Base-by-base conservation (phyloP, 1,284 basidiomycete genomes). In the Ganoderma sinense region DNA sequence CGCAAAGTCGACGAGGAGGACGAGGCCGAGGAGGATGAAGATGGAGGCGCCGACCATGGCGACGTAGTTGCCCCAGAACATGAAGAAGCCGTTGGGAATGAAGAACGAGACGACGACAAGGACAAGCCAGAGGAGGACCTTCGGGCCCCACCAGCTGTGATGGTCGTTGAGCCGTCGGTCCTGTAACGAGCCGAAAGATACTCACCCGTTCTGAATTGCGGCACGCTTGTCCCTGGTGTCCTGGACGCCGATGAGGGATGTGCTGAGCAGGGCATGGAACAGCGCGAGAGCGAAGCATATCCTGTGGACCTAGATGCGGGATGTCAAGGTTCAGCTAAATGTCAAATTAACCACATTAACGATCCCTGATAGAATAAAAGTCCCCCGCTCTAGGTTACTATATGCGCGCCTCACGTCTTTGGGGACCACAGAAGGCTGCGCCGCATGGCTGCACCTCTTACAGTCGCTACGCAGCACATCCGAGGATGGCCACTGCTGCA, bases 1-100 rank as follows among this genome's bases (percentile, higher is more conserved):
- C 0, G 97, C 98, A 80, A 99, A 99, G 85, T 99, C 97, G 81
- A 99, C 95, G 68, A 99, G 91, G 55, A 99, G 91, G 68, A 99
- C 96, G 48, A 99, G 92, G 58, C 98, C 98, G 74, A 99, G 92
- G 65, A 97, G 89, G 79, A 99, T 98, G 84, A 99, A 99, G 70
- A 97, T 81, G 4, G 94, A 95, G 1, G 97, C 96, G 55, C 98
- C 96, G 72, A 98, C 89, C 60, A 98, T 88, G 31, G 97, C 87
- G 72, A 97, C 83, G 79, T 97, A 98, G 77, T 97, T 97, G 62
- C 97, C 97, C 96, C 91, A 98, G 81, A 97, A 94, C 81, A 97
- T 95, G 82, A 97, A 97, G 87, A 98, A 97, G 63, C 88, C 91
- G 77, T 97, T 97, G 0, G 96, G 96, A 74, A 97, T 94, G 81